These are phyloP conservation scores for Globisporangium abappressorium DNA, from an alignment of 352 stramenopile species.

Conservation along the genomic window DNA sequence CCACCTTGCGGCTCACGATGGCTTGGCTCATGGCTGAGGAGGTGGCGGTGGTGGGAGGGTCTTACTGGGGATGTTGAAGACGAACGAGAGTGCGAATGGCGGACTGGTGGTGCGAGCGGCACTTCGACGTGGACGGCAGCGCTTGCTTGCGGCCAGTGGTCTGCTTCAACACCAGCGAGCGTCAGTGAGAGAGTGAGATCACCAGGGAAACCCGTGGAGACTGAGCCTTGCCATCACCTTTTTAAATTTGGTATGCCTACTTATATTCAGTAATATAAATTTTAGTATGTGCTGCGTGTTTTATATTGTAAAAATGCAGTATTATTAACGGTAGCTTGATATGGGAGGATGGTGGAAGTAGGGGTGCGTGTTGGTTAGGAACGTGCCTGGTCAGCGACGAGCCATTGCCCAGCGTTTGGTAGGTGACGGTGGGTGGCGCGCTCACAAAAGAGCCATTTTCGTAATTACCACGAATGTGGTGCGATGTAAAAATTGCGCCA, in stretches of 20 bases:
- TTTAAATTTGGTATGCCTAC: background rate
- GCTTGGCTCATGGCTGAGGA: background rate
- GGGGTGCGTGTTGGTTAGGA: background rate
- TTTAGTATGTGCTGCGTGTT: background rate
- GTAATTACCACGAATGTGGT: background rate
- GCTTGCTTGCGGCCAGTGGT: background rate
- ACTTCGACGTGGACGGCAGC: background rate
- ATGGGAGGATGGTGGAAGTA: constrained; percentile 2
- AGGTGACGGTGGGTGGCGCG: background rate
- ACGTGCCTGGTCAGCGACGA: constrained; percentile 8
- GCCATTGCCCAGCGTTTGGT: background rate
- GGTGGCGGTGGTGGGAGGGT: background rate
- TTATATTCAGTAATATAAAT: background rate
- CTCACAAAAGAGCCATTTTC: background rate
- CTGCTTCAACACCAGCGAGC: constrained; percentile 6
- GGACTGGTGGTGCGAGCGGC: constrained; percentile 6
- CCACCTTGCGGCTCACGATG: constrained; percentile 51
- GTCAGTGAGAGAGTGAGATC: background rate
- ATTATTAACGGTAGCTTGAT: background rate
- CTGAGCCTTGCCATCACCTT: background rate
- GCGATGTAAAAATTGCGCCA: background rate
- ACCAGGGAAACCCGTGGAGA: background rate
- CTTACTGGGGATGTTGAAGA: background rate
- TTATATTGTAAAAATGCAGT: background rate
- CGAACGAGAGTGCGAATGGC: constrained; percentile 3